Percentiles rank a stretch among this genome's conserved stretches.
Conservation (phyloP, 2,329 filamentous ascomycete genomes). For the Hymenoscyphus linearis region DNA sequence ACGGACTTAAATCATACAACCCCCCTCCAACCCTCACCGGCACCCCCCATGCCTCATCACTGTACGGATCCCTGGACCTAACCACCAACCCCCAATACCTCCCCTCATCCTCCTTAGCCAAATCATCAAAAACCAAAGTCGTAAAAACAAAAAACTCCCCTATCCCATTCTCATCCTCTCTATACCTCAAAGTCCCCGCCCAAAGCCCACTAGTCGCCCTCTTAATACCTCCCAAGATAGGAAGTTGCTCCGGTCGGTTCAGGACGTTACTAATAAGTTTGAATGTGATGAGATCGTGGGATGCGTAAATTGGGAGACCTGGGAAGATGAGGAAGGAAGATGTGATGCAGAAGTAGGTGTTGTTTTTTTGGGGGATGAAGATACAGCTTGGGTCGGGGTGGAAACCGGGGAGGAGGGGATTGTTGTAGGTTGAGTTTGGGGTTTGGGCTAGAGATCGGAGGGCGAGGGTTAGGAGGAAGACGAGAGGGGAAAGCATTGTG, state of each 20-base stretch:
- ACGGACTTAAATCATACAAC: conserved; percentile 51
- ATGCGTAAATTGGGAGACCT: conserved; percentile 42
- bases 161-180: conserved; percentile 36
- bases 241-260: conserved; percentile 36
- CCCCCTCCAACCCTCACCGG: conserved; percentile 44
- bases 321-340: conserved; percentile 39
- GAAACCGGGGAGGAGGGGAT: conserved; percentile 41
- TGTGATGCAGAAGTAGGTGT: conserved; percentile 37
- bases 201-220: conserved; percentile 39
- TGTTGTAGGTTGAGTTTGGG: conserved; percentile 23
- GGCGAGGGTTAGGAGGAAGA: background rate
- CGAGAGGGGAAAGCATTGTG: too few relatives aligned
- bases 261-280: conserved; percentile 39
- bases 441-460: too few relatives aligned
- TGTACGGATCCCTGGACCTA: conserved; percentile 37
- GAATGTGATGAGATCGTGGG: conserved; percentile 47
- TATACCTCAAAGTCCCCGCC: conserved; percentile 42
- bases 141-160: conserved; percentile 45
- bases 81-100: conserved; percentile 41
- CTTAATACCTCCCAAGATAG: conserved; percentile 30
- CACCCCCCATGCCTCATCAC: conserved; percentile 38
- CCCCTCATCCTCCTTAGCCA: conserved; percentile 33
- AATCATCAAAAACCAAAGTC: conserved; percentile 34
- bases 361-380: conserved; percentile 31
- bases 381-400: conserved; percentile 39